phyloP scores from a whole-genome alignment of 2,329 filamentous ascomycete species.

The Aspergillus quadricinctus region DNA sequence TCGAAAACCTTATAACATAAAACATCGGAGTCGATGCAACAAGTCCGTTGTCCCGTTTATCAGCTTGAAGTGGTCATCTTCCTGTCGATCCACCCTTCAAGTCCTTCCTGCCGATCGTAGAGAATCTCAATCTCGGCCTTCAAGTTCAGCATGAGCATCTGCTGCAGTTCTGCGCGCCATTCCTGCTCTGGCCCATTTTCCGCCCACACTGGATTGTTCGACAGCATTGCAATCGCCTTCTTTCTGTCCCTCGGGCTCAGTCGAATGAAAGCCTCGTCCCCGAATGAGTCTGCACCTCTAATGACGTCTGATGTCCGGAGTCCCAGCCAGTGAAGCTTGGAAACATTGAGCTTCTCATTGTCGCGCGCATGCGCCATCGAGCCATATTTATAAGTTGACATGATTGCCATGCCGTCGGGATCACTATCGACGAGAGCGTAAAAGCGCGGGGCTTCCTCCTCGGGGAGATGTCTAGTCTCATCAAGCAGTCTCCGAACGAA shows the following conservation, averaged over 20 bases:
- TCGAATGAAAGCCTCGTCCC: constrained; percentile 35
- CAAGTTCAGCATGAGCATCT: constrained; percentile 58
- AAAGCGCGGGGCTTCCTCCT: constrained; percentile 36
- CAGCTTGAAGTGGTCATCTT: constrained; percentile 21
- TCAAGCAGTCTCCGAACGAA: constrained; percentile 48
- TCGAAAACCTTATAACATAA: not conserved
- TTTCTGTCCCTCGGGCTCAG: constrained; percentile 52
- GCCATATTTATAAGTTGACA: constrained; percentile 61
- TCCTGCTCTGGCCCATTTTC: constrained; percentile 42
- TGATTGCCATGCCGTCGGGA: constrained; percentile 59
- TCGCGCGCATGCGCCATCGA: constrained; percentile 55
- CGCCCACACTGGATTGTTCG: constrained; percentile 38
- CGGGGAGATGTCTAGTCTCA: constrained; percentile 21
- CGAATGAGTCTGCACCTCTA: constrained; percentile 20
- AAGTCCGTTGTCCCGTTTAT: not conserved
- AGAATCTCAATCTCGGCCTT: constrained; percentile 61
- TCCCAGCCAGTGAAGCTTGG: constrained; percentile 55
- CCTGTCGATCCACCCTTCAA: constrained; percentile 42
- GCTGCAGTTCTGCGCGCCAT: constrained; percentile 52
- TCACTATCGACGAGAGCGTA: constrained; percentile 57
- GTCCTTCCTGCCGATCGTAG: constrained; percentile 39
- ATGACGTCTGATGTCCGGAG: constrained; percentile 42
- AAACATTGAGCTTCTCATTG: constrained; percentile 43
- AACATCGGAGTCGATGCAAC: not conserved
- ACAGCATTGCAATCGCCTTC: constrained; percentile 53